Base-by-base conservation (phyloP, 1,139 yeast genomes). In the Diutina neorugosa region DNA sequence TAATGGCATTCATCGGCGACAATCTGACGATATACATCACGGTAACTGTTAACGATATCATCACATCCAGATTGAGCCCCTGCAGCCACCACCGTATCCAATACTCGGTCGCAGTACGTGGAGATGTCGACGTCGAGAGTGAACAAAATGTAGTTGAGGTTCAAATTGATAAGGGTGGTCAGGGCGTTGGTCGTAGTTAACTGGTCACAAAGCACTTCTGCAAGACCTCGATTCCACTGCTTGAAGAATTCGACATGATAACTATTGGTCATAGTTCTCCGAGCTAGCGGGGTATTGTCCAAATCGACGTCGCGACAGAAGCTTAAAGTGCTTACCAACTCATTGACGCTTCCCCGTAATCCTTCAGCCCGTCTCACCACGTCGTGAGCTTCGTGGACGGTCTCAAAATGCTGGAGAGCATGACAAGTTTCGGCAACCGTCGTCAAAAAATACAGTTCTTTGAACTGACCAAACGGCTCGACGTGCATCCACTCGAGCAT, bases 391-490 rank as follows among this genome's bases (percentile, higher is more conserved):
- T 44, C 48, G 19, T 44, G 48, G 34, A 23, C 48, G 4, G 18
- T 21, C 8, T 8, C 48, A 44, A 44, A 44, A 8, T 44, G 31
- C 8, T 18, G 16, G 9, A 46, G 40, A 9, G 50, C 37, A 5
- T 25, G 37, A 20, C 18, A 20, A 14, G 21, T n/a, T 3, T 18
- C 40, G 27, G 27, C 21, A 3, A 46, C 5, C 2, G 16, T 19
- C 9, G 41, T 16, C 31, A 46, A n/a, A 9, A 46, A 27, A 12
- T 46, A 46, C 50, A 46, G 37, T 19, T 46, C 50, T 23, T 46
- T 46, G 19, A 46, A 46, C 40, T 46, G 50, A 16, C 5, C 21
- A 46, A 46, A 46, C 40, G 50, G 50, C 41, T 46, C 37, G 23
- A 46, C 37, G 16, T 27, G 16, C 50, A 46, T 46, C 50, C 50